Percentiles rank a stretch among this genome's conserved stretches.
phyloP scores from a whole-genome alignment of 768 basidiomycete genomes.

The Auricularia cornea region DNA sequence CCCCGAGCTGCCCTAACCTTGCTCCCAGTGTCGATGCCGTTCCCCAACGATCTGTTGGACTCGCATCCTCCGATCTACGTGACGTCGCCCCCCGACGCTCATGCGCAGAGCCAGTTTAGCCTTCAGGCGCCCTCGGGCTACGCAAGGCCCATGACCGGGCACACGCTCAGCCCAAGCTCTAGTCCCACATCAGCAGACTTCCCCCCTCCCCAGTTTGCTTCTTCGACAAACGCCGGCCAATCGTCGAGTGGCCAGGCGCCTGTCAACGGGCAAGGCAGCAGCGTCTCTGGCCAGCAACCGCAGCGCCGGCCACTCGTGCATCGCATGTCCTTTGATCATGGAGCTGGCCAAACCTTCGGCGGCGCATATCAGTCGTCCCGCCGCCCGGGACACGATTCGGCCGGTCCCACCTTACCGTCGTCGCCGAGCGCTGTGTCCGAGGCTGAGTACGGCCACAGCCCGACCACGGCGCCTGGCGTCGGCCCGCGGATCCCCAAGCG shows the following conservation, averaged over 20 bases:
- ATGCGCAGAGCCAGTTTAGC: constrained; percentile 13
- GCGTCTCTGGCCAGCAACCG: not conserved
- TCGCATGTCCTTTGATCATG: not conserved
- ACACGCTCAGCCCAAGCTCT: constrained; percentile 40
- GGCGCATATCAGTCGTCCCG: not conserved
- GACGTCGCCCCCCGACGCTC: constrained; percentile 36
- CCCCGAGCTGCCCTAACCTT: constrained; percentile 23
- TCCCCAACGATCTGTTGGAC: constrained; percentile 46
- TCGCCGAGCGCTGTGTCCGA: not conserved
- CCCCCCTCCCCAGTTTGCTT: constrained; percentile 12
- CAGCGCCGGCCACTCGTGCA: not conserved
- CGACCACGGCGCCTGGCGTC: not conserved
- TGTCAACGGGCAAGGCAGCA: not conserved
- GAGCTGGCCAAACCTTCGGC: not conserved
- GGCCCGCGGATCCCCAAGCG: constrained; percentile 31
- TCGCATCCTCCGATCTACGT: constrained; percentile 42
- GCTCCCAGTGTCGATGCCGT: constrained; percentile 12
- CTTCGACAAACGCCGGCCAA: not conserved
- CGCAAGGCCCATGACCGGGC: constrained; percentile 35
- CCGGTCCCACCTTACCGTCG: not conserved
- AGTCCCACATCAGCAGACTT: constrained; percentile 48
- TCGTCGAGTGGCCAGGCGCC: not conserved
- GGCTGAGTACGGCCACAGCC: not conserved
- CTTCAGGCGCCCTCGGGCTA: constrained; percentile 28
- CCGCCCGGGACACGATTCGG: not conserved